Conservation (phyloP, 108 stramenopile genomes). For the Conticribra weissflogii region DNA sequence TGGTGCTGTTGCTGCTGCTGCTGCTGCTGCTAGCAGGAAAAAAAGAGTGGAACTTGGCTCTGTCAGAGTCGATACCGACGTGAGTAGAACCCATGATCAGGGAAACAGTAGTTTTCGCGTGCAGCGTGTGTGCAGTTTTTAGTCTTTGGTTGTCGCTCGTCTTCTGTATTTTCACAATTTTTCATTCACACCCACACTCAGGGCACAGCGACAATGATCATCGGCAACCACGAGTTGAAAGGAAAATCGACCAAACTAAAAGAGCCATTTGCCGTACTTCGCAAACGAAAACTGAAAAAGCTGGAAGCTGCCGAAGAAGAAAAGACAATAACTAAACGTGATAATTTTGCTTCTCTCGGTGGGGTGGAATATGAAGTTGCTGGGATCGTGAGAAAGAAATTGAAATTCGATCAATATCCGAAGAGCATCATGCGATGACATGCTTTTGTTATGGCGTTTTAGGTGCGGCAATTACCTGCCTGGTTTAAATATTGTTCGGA, state of each 20-base stretch:
- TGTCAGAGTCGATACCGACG: slow-evolving; percentile 42
- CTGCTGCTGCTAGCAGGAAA: slow-evolving; percentile 13
- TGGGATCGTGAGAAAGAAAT: slow-evolving; percentile 70
- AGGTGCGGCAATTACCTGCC: no score
- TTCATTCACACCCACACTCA: not conserved
- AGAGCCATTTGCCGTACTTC: slow-evolving; percentile 72
- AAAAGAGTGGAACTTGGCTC: slow-evolving; percentile 65
- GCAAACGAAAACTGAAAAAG: slow-evolving; percentile 43
- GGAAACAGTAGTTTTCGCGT: no score
- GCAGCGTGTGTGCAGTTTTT: not conserved
- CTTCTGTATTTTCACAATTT: not conserved
- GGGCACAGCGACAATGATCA: slow-evolving; percentile 62
- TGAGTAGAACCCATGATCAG: no score
- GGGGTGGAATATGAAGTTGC: slow-evolving; percentile 56
- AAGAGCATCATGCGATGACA: slow-evolving; percentile 80
- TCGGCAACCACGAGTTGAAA: slow-evolving; percentile 74
- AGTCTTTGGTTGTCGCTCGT: not conserved
- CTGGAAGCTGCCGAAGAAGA: slow-evolving; percentile 13
- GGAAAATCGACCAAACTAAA: slow-evolving; percentile 60
- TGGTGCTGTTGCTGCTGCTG: not conserved
- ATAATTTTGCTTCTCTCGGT: slow-evolving; percentile 2
- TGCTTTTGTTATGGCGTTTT: not conserved
- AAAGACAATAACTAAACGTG: slow-evolving; percentile 9
- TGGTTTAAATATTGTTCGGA: no score
- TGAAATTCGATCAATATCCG: slow-evolving; percentile 74